Base-by-base conservation (phyloP, 2,329 filamentous ascomycete genomes). In the Lasiodiplodia hormozganensis region DNA sequence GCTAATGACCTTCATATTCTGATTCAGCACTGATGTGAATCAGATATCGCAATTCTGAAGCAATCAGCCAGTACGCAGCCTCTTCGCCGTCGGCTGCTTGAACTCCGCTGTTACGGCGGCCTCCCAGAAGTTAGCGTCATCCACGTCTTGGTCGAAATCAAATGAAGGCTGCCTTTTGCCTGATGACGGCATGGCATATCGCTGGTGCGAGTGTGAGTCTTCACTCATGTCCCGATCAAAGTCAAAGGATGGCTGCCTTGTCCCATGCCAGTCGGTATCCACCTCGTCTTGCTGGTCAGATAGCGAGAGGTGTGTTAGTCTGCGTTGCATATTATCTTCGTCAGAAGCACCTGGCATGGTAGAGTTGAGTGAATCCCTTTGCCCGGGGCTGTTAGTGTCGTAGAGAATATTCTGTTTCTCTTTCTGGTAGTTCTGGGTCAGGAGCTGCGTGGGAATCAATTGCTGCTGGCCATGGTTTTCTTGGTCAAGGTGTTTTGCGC, bases 101-200 rank as follows among this genome's bases (percentile, higher is more conserved):
- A 51, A 38, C 18, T 64, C 60, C 5, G 21, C 31, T n/a, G 25
- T 38, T 1, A n/a, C 11, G 23, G 28, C 60, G 38, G 18, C 31
- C 18, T 64, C 60, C 23, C 34, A 49, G 12, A 64, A 52, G 31
- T 40, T 47, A 25, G 47, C 18, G 18, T 64, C 60, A 12, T 64
- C 31, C 5, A 25, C 38, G 16, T n/a, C 31, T 10, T 64, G 25
- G 25, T 64, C 60, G 14, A 64, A 64, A 21, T 64, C 60, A 18
- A 51, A 64, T 21, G 60, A 52, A 25, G 28, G 28, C 60, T 52
- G 60, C 21, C 47, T 52, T 47, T 64, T 64, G 2, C 40, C 25
- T 16, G 18, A 34, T 4, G 34, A 58, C 10, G 28, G 25, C 11
- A 18, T 31, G 4, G 10, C 3, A 52, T 64, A 8, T 2, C 2